These are phyloP conservation scores for Claviceps quebecensis DNA, from an alignment of 2,329 filamentous ascomycete genomes.

Conservation along the genomic window DNA sequence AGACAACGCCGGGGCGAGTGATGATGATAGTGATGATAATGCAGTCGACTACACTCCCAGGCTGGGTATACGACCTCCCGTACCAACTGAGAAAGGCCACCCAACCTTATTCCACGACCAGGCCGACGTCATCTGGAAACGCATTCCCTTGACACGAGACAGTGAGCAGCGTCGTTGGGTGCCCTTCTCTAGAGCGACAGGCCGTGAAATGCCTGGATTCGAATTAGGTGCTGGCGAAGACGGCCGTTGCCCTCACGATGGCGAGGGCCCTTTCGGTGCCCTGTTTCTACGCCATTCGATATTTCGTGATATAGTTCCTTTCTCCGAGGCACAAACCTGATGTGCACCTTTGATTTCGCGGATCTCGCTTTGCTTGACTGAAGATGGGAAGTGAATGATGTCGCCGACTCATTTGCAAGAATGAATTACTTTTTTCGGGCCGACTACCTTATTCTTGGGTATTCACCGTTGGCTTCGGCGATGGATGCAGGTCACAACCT, in stretches of 20 bases:
- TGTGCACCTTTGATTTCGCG: neutral
- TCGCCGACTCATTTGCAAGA: no score
- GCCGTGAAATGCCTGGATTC: slow-evolving; percentile 20
- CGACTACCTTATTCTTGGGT: neutral
- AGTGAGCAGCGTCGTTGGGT: slow-evolving; percentile 29
- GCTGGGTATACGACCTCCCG: slow-evolving; percentile 22
- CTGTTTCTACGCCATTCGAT: slow-evolving; percentile 19
- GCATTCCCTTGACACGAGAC: slow-evolving; percentile 28
- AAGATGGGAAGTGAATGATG: neutral
- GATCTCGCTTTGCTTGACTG: neutral
- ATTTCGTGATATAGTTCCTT: slow-evolving; percentile 3
- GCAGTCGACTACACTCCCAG: slow-evolving; percentile 14
- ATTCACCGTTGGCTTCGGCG: neutral
- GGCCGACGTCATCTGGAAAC: slow-evolving; percentile 37
- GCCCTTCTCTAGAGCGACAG: slow-evolving; percentile 29
- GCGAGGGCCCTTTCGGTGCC: slow-evolving; percentile 22
- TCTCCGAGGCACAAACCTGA: neutral
- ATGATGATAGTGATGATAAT: no score
- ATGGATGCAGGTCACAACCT: neutral
- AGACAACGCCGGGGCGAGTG: no score
- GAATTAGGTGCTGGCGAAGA: slow-evolving; percentile 22
- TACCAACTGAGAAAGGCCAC: slow-evolving; percentile 28
- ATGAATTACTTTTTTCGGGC: no score
- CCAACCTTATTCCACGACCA: slow-evolving; percentile 27
- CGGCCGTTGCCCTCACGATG: slow-evolving; percentile 25